Evolutionary conservation across 192 early-diverging fungal species (phyloP).

Genomic region (Linnemannia elongata): DNA sequence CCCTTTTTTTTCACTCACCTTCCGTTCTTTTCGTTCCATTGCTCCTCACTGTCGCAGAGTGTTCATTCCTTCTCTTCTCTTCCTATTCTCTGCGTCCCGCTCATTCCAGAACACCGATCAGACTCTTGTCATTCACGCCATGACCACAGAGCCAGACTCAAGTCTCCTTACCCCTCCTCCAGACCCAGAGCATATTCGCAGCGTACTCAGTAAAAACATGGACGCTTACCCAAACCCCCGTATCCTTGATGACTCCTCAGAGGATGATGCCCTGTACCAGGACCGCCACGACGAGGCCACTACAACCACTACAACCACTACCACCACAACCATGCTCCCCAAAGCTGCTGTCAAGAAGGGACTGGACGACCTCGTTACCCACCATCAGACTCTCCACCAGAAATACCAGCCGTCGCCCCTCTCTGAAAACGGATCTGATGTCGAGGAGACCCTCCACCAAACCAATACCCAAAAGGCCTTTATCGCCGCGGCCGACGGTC

Average conservation of each 20-base stretch:
- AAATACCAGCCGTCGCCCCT: neutral
- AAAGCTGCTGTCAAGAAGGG: conserved; percentile 5
- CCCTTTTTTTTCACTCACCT: neutral
- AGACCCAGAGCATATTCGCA: conserved; percentile 13
- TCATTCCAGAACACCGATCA: conserved; percentile 1
- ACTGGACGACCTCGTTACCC: conserved; percentile 17
- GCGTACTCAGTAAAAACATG: conserved; percentile 8
- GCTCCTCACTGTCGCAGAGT: no score
- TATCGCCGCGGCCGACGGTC: neutral
- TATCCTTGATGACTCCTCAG: conserved; percentile 31
- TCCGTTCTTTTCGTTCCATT: neutral
- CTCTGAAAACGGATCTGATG: conserved; percentile 3
- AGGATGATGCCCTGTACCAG: neutral
- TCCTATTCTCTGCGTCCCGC: neutral
- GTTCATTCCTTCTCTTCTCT: conserved; percentile 4
- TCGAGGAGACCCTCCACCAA: neutral
- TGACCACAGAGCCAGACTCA: conserved; percentile 11
- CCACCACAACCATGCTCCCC: conserved; percentile 4
- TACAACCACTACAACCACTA: conserved; percentile 23
- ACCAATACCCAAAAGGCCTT: neutral
- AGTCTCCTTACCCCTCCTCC: conserved; percentile 33
- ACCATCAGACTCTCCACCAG: conserved; percentile 32
- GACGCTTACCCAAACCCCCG: conserved; percentile 7
- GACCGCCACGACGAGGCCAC: conserved; percentile 17
- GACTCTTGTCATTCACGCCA: neutral